phyloP scores from a whole-genome alignment of 306 rosid species.

The Trichosanthes cucumerina region DNA sequence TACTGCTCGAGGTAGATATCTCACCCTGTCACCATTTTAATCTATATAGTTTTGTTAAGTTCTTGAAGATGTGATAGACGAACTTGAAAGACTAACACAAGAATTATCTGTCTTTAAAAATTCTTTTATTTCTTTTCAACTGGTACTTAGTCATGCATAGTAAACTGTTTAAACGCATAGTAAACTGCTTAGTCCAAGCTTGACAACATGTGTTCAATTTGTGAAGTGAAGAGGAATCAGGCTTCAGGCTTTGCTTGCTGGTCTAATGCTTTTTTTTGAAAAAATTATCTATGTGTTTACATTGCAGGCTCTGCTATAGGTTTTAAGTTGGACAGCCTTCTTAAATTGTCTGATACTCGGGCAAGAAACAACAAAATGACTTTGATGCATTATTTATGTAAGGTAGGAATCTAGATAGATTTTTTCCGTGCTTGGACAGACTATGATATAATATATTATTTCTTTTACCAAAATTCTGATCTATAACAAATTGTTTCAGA shows the following conservation, averaged over 20 bases:
- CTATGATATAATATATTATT: not conserved
- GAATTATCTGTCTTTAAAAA: not conserved
- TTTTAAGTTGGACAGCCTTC: slow-evolving; percentile 97
- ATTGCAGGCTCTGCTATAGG: slow-evolving; percentile 94
- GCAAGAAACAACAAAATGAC: slow-evolving; percentile 99
- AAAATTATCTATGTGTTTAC: not conserved
- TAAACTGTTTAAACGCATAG: not conserved
- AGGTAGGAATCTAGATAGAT: slow-evolving; percentile 35
- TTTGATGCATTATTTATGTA: slow-evolving; percentile 96
- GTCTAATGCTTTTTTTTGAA: not conserved
- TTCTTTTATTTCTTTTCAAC: not conserved
- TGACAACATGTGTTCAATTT: not conserved
- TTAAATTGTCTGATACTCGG: slow-evolving; percentile 92
- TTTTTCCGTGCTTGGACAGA: not conserved
- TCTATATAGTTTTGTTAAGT: not conserved
- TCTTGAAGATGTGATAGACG: not conserved
- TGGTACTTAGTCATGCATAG: not conserved
- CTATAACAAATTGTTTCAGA: not conserved
- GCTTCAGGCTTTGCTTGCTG: not conserved
- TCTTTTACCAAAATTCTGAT: not conserved
- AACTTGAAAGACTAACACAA: not conserved
- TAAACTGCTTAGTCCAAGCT: not conserved
- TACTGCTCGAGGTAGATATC: slow-evolving; percentile 70
- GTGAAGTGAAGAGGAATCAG: not conserved
- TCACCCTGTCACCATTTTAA: not conserved